Evolutionary conservation across 2,329 filamentous ascomycete species (phyloP).

Genomic region (Westerdykella aurantiaca): DNA sequence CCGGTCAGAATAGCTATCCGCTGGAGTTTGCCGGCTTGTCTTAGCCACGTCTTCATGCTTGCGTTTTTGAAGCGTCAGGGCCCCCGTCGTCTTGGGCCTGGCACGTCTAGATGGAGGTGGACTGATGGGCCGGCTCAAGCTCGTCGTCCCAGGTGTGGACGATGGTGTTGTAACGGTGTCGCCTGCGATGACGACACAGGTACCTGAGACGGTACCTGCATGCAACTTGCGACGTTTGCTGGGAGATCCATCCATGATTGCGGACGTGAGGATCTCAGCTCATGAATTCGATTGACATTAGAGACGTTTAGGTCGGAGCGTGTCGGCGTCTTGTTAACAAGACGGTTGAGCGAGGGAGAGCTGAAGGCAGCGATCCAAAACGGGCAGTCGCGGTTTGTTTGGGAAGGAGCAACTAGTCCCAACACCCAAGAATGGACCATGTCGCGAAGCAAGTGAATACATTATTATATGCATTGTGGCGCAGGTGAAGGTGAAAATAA

Average conservation of each 20-base stretch:
- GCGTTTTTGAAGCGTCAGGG: slow-evolving; percentile 1
- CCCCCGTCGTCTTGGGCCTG: slow-evolving; percentile 3
- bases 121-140: slow-evolving; percentile 23
- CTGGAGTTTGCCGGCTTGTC: neutral
- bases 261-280: no score
- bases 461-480: no score
- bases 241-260: neutral
- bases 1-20: slow-evolving; percentile 1
- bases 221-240: slow-evolving; percentile 25
- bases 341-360: no score
- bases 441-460: no score
- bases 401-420: neutral
- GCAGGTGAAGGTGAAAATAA: no score
- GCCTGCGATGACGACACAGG: neutral
- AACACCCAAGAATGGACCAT: no score
- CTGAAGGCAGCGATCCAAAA: no score
- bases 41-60: neutral
- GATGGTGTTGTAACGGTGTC: slow-evolving; percentile 1
- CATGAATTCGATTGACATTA: no score
- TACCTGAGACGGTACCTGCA: slow-evolving; percentile 1
- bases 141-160: neutral
- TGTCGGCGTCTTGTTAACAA: no score
- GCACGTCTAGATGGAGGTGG: slow-evolving; percentile 18
- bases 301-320: no score
- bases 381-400: neutral